phyloP scores from a whole-genome alignment of 768 basidiomycete species.

The Russula lepida region DNA sequence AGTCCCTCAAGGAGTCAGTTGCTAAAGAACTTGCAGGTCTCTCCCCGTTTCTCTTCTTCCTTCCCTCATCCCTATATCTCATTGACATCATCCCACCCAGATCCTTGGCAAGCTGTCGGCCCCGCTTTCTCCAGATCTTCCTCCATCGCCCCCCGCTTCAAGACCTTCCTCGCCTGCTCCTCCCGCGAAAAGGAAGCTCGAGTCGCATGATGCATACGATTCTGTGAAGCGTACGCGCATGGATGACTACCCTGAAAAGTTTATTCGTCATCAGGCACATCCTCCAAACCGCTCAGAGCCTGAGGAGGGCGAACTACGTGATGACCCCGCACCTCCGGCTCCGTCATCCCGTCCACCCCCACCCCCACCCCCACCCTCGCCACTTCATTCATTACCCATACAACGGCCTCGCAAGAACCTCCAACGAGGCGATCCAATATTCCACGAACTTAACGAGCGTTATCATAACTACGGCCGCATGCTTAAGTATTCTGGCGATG shows the following conservation, averaged over 20 bases:
- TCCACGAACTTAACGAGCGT: constrained; percentile 55
- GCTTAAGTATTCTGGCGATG: constrained; percentile 80
- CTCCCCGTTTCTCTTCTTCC: background rate
- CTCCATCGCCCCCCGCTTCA: constrained; percentile 39
- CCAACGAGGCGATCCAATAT: constrained; percentile 37
- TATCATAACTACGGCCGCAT: constrained; percentile 62
- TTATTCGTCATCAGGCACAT: constrained; percentile 23
- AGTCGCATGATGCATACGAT: constrained; percentile 18
- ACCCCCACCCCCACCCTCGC: constrained; percentile 24
- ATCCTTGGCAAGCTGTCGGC: constrained; percentile 33
- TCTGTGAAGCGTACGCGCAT: constrained; percentile 24
- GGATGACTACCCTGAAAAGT: constrained; percentile 26
- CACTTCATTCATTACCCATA: constrained; percentile 42
- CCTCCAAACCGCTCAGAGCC: constrained; percentile 32
- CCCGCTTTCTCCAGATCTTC: constrained; percentile 39
- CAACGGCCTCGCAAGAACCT: constrained; percentile 57
- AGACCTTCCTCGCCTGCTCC: constrained; percentile 35
- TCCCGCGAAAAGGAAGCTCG: constrained; percentile 33
- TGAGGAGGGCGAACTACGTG: constrained; percentile 42
- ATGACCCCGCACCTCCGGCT: constrained; percentile 26
- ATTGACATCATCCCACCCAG: constrained; percentile 25
- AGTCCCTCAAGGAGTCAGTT: constrained; percentile 28
- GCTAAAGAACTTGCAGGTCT: constrained; percentile 35
- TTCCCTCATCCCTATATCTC: constrained; percentile 13
- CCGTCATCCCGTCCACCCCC: constrained; percentile 19